Evolutionary conservation across 2,329 filamentous ascomycete genomes (phyloP).

Genomic region (Trichoderma simmonsii): DNA sequence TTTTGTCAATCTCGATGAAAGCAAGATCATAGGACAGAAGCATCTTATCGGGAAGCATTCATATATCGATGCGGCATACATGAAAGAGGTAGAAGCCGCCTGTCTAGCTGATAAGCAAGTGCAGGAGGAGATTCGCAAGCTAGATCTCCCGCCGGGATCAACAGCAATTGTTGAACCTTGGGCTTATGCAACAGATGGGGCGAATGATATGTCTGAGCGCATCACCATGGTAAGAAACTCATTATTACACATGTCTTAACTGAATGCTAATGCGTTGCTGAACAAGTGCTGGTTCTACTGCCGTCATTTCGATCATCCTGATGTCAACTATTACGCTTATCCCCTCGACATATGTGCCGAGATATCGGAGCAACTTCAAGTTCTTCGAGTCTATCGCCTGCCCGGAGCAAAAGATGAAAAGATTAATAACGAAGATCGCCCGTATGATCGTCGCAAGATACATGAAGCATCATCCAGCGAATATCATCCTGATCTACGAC

Average conservation of each 20-base stretch:
- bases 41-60: not conserved
- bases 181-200: not conserved
- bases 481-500: not conserved
- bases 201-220: not conserved
- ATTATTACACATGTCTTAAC: accelerated
- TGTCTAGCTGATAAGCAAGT: not conserved
- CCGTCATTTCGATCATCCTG: not conserved
- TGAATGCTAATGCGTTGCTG: not conserved
- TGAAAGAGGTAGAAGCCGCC: not conserved
- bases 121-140: not conserved
- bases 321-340: not conserved
- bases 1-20: not conserved
- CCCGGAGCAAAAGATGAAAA: not conserved
- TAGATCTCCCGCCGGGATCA: not conserved
- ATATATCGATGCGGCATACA: not conserved
- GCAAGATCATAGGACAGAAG: not conserved
- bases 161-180: not conserved
- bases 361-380: not conserved
- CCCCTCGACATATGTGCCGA: not conserved
- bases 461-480: not conserved
- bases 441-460: not conserved
- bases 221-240: not conserved
- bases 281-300: not conserved
- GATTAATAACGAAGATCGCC: not conserved
- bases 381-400: not conserved